Percentiles rank a stretch among this genome's conserved stretches.
phyloP scores from a whole-genome alignment of 2,329 filamentous ascomycete species.

The Cercospora sp. region DNA sequence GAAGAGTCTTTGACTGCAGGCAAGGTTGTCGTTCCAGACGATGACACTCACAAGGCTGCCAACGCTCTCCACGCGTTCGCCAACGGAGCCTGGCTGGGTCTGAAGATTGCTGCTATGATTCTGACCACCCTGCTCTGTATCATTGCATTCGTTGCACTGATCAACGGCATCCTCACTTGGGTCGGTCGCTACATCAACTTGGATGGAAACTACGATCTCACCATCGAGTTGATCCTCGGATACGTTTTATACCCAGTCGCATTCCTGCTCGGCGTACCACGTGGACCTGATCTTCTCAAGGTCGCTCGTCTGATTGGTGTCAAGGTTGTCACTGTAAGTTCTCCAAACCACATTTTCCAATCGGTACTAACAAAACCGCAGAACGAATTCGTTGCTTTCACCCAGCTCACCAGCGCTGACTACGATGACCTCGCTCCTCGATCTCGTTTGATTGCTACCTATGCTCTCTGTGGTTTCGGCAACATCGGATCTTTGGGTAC shows the following conservation, averaged over 20 bases:
- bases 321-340: conserved; percentile 72
- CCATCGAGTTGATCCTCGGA: conserved; percentile 72
- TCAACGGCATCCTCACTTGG: conserved; percentile 79
- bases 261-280: conserved; percentile 77
- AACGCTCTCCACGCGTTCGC: conserved; percentile 84
- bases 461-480: conserved; percentile 73
- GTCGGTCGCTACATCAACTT: conserved; percentile 79
- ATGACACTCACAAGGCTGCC: conserved; percentile 71
- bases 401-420: conserved; percentile 52
- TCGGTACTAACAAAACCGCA: conserved; percentile 28
- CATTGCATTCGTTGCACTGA: conserved; percentile 71
- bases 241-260: conserved; percentile 77
- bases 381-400: conserved; percentile 80
- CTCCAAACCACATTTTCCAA: background rate
- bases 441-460: conserved; percentile 79
- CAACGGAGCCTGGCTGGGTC: conserved; percentile 79
- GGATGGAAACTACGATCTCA: conserved; percentile 64
- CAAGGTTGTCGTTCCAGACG: conserved; percentile 76
- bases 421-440: conserved; percentile 66
- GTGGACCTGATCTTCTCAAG: conserved; percentile 60
- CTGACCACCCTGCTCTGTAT: conserved; percentile 78
- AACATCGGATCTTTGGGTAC: conserved; percentile 87
- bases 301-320: conserved; percentile 78
- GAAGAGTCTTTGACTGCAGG: conserved; percentile 84
- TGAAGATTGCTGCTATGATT: conserved; percentile 86